Base-by-base conservation (phyloP, 2,329 filamentous ascomycete genomes). In the Epichloe sylvatica region DNA sequence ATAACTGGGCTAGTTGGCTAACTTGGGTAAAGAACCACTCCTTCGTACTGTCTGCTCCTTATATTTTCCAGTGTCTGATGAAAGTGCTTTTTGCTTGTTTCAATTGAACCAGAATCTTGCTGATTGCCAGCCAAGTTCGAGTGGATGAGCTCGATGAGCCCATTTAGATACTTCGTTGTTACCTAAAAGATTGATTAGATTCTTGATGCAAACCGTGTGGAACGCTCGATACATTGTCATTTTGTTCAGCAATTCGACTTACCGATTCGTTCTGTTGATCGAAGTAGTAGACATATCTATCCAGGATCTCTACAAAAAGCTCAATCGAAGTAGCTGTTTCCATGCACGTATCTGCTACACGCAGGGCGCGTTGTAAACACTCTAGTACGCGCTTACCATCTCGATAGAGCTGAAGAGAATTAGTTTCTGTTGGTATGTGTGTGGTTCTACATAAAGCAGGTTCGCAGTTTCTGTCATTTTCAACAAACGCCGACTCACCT, bases 251-350 rank as follows among this genome's bases (percentile, higher is more conserved):
- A 17, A 30, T 6, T 2, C 19, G 34, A 62, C 75, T 62, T 64
- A 79, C 92, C 56, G 90, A 90, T 70, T 98, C 92, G 67, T 98
- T 98, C 64, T 95, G 88, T 67, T 98, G 91, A 67, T 98, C 92
- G 70, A 96, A 98, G 72, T 97, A 98, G 68, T 98, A 98, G 48
- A 97, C 90, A 64, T 98, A 98, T 67, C 92, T 82, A 67, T 98
- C 96, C 50, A 98, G 72, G 55, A 98, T 98, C 70, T 98, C 92
- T 51, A 98, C 91, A 68, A 98, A 45, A 45, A 98, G 77, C 69
- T 98, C 94, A 44, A 98, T 92, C 3, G 89, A 96, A 4, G 96
- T 89, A 6, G 89, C 88, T 7, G 90, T 92, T 67, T 98, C 94
- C 92, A 98, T 98, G 70, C 92, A 98, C 6, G 92, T 94, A 67